Conservation (phyloP, 2,329 filamentous ascomycete species). For the Colletotrichum sp. region DNA sequence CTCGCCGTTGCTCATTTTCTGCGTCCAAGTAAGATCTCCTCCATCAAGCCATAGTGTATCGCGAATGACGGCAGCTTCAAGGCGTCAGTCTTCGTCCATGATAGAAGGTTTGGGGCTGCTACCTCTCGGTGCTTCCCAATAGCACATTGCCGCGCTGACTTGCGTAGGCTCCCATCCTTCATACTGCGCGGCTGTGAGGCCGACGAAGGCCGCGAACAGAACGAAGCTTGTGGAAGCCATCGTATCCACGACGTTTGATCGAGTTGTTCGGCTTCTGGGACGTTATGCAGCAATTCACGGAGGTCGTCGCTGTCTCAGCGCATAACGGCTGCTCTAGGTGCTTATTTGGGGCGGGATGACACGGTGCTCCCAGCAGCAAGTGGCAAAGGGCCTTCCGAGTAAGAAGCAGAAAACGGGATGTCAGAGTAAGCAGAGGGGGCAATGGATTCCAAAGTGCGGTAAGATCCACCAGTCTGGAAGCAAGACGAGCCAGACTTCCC, state of each 20-base stretch:
- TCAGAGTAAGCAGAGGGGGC: background rate
- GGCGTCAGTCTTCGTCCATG: background rate
- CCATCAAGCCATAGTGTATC: background rate
- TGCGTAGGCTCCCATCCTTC: conserved; percentile 47
- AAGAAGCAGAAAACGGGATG: background rate
- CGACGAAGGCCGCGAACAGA: conserved; percentile 23
- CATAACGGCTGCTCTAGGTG: background rate
- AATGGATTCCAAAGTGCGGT: background rate
- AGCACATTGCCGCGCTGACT: background rate
- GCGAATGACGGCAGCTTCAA: background rate
- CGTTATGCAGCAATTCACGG: background rate
- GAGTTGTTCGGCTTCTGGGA: background rate
- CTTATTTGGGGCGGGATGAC: background rate
- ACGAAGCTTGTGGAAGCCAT: conserved; percentile 9
- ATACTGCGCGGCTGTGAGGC: conserved; percentile 25
- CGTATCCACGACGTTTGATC: background rate
- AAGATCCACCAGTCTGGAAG: background rate
- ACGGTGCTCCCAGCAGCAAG: background rate
- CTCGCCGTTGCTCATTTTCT: conserved; percentile 12
- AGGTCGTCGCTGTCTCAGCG: background rate
- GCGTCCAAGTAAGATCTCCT: background rate
- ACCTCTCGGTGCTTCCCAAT: background rate
- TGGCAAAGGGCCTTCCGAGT: background rate
- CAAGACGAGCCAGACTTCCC: background rate
- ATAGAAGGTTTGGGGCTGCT: background rate